A percentile compares a stretch with the other conserved stretches of the same genome.
Conservation (phyloP, 2,329 filamentous ascomycete species). For the Canariomyces notabilis region DNA sequence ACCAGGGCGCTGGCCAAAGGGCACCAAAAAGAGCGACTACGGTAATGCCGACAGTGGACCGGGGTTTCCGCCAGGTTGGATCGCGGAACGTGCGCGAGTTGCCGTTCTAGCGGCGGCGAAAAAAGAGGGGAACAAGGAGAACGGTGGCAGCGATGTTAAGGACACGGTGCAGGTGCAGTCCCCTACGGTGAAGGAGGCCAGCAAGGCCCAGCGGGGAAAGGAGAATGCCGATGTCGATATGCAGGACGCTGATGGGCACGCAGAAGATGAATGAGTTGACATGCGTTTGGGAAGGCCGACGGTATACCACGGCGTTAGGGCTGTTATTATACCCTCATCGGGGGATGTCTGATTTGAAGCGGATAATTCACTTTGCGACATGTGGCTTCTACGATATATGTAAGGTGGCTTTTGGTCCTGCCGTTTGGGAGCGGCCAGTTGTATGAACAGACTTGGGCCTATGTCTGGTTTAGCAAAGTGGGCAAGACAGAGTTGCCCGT, state of each 20-base stretch:
- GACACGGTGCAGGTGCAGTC: conserved; percentile 37
- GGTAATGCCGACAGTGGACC: conserved; percentile 62
- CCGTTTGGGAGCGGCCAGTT: not conserved
- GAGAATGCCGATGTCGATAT: conserved; percentile 27
- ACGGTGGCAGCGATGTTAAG: conserved; percentile 27
- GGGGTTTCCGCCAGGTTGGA: conserved; percentile 56
- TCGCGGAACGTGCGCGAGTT: conserved; percentile 30
- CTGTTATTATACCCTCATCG: conserved; percentile 1
- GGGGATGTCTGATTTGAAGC: not conserved
- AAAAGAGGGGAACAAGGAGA: conserved; percentile 24
- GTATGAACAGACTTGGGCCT: too few relatives aligned
- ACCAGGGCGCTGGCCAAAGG: conserved; percentile 62
- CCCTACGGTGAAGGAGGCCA: conserved; percentile 26
- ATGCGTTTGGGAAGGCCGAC: not conserved
- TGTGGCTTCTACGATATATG: not conserved
- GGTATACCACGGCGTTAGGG: conserved; percentile 12
- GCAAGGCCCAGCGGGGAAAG: conserved; percentile 17
- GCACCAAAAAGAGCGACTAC: conserved; percentile 64
- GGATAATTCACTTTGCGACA: not conserved
- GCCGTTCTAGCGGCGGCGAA: conserved; percentile 10
- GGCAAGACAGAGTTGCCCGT: too few relatives aligned
- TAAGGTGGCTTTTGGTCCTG: not conserved
- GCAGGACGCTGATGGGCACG: conserved; percentile 24
- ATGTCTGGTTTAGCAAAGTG: too few relatives aligned
- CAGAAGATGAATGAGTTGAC: conserved; percentile 14